phyloP scores from a whole-genome alignment of 305 asterid genomes.

The Nicotiana rustica region DNA sequence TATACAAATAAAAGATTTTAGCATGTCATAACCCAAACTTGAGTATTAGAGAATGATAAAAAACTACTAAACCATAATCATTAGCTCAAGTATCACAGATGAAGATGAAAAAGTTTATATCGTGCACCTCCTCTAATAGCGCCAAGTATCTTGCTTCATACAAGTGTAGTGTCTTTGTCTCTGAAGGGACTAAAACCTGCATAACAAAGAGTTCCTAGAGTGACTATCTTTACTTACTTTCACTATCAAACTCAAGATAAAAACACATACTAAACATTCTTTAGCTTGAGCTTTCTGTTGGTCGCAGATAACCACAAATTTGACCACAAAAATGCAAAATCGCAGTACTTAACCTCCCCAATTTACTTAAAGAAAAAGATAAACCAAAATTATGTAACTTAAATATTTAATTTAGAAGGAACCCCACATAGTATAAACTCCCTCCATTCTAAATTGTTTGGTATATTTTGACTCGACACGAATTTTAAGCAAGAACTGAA shows the following conservation, averaged over 20 bases:
- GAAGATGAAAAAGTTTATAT: conserved; percentile 16
- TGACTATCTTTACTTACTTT: not conserved
- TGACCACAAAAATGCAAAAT: conserved; percentile 1
- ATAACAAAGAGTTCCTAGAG: not conserved
- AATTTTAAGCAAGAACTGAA: too few relatives aligned
- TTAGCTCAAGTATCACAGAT: not conserved
- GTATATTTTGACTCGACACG: too few relatives aligned
- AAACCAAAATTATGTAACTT: not conserved
- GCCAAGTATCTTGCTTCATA: conserved; percentile 87
- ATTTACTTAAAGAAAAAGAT: not conserved
- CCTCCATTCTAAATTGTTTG: too few relatives aligned
- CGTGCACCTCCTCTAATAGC: conserved; percentile 74
- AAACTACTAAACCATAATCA: conserved; percentile 25
- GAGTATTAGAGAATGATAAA: not conserved
- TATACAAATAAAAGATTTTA: not conserved
- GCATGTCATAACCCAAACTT: not conserved
- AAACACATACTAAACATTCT: not conserved
- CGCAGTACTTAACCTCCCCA: not conserved
- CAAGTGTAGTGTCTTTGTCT: conserved; percentile 72
- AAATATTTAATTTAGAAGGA: not conserved
- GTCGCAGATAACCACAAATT: not conserved
- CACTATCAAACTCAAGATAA: not conserved
- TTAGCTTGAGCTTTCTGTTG: not conserved
- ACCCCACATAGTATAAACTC: not conserved
- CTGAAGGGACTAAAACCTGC: conserved; percentile 79